A percentile compares a stretch with the other conserved stretches of the same genome.
Evolutionary conservation across 192 early-diverging fungal genomes (phyloP).

Genomic region (Borealophlyctis nickersoniae): DNA sequence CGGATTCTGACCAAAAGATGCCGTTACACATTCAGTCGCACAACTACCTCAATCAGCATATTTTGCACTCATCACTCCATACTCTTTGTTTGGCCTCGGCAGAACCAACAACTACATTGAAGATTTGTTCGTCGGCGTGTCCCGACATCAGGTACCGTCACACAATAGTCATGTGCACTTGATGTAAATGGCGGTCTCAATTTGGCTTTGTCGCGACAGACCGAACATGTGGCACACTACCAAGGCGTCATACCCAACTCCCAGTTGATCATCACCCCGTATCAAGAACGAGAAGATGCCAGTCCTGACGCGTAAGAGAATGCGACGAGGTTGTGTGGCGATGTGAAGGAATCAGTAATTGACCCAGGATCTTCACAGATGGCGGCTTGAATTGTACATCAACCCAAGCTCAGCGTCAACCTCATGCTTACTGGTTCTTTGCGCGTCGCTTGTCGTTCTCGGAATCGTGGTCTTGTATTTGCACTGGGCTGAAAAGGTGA

Average conservation of each 20-base stretch:
- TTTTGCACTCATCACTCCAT: conserved; percentile 72
- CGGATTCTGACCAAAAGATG: too few species aligned
- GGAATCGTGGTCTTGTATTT: conserved; percentile 68
- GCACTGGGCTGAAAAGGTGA: conserved; percentile 73
- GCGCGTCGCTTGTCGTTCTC: conserved; percentile 68
- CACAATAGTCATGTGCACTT: too few species aligned
- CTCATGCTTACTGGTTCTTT: conserved; percentile 75
- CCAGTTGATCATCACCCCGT: conserved; percentile 82
- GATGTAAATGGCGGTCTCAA: too few species aligned
- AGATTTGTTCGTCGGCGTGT: conserved; percentile 81
- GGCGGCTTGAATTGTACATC: conserved; percentile 87
- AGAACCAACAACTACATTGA: conserved; percentile 96
- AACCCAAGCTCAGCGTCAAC: conserved; percentile 80
- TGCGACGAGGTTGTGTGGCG: not conserved
- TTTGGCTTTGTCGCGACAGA: conserved; percentile 1
- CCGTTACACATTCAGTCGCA: conserved; percentile 52
- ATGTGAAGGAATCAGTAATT: conserved; percentile 1
- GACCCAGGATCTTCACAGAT: conserved; percentile 41
- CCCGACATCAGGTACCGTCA: conserved; percentile 50
- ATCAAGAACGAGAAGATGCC: conserved; percentile 47
- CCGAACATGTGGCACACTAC: conserved; percentile 60
- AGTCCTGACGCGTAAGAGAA: conserved; percentile 41
- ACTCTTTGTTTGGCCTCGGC: conserved; percentile 82
- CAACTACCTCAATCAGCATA: conserved; percentile 82
- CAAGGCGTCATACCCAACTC: conserved; percentile 92